Base-by-base conservation (phyloP, 2,329 filamentous ascomycete species). In the Ceratocystiopsis minuta region DNA sequence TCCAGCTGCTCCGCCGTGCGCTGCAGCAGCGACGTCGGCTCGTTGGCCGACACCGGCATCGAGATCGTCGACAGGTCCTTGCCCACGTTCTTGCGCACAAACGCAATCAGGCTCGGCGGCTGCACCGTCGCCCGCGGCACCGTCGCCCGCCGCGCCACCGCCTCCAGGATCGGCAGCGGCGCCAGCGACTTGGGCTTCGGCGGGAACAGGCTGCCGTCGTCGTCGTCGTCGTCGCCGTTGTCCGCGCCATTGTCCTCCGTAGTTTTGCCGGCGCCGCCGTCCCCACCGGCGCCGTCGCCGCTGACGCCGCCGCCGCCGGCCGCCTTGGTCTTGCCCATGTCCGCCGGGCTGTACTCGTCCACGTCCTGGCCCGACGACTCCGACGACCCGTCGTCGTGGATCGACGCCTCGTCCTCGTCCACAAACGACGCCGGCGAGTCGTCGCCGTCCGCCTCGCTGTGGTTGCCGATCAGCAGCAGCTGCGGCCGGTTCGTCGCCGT, bases 31-130 rank as follows among this genome's bases (percentile, higher is more conserved):
- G 88, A 95, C 2, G 78, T 74, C 0, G 90, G 90, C 56, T 98
- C 90, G 58, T 98, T 98, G 18, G 88, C 79, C 5, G 88, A 93
- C 1, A 95, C 90, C 0, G 90, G 90, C 88, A 96, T 96, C 38
- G 85, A 87, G 49, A 98, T 93, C 3, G 86, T 92, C 46, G 85
- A 94, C 39, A 98, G 66, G 59, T 98, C 90, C 59, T 98, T 98
- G 55, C 90, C 90, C 11, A 96, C 90, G 52, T 98, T 98, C 60
- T 96, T 98, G 50, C 90, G 78, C 31, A 96, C 69, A 57, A 96
- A 94, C 0, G 84, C 83, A 50, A 98, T 94, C 41, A 98, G 65
- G 56, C 85, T 94, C 0, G 90, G 90, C 0, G 90, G 90, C 44
- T 77, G 65, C 14, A 86, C 76, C 24, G 78, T 85, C 7, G 87